phyloP scores from a whole-genome alignment of 768 basidiomycete species.

The Auriscalpium vulgare region DNA sequence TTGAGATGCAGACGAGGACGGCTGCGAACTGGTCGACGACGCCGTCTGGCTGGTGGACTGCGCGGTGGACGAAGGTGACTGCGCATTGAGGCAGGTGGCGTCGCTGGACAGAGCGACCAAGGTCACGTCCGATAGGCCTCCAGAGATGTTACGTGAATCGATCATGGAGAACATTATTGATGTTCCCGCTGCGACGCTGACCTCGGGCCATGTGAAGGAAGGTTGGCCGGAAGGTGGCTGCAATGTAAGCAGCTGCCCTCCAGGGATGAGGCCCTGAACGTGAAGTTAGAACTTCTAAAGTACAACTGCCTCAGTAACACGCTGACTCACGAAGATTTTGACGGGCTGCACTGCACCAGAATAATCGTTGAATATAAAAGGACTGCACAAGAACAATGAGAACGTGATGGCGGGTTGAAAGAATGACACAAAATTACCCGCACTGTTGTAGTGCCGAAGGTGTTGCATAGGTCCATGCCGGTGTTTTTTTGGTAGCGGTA shows the following conservation, averaged over 20 bases:
- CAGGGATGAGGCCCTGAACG: conserved; percentile 53
- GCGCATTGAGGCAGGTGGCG: conserved; percentile 40
- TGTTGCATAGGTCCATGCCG: conserved; percentile 40
- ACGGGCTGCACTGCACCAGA: conserved; percentile 41
- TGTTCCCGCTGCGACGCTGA: conserved; percentile 50
- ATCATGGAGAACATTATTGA: conserved; percentile 49
- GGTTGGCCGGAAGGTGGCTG: conserved; percentile 29
- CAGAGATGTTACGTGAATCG: conserved; percentile 41
- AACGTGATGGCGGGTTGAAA: neutral
- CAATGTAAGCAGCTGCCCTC: conserved; percentile 44
- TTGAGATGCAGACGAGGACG: neutral
- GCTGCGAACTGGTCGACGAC: conserved; percentile 13
- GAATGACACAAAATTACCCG: conserved; percentile 30
- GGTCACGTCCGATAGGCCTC: conserved; percentile 52
- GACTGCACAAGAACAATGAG: neutral
- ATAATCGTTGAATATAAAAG: conserved; percentile 27
- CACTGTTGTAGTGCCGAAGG: conserved; percentile 52
- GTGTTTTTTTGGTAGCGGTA: conserved; percentile 38
- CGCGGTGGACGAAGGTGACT: conserved; percentile 46
- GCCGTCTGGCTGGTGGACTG: neutral
- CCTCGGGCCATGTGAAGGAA: conserved; percentile 41
- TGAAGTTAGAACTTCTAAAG: neutral
- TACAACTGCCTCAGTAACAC: no score
- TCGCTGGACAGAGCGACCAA: conserved; percentile 41
- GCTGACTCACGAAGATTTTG: conserved; percentile 39